A percentile compares a stretch with the other conserved stretches of the same genome.
Conservation (phyloP, 768 basidiomycete genomes). For the Mycena amicta region DNA sequence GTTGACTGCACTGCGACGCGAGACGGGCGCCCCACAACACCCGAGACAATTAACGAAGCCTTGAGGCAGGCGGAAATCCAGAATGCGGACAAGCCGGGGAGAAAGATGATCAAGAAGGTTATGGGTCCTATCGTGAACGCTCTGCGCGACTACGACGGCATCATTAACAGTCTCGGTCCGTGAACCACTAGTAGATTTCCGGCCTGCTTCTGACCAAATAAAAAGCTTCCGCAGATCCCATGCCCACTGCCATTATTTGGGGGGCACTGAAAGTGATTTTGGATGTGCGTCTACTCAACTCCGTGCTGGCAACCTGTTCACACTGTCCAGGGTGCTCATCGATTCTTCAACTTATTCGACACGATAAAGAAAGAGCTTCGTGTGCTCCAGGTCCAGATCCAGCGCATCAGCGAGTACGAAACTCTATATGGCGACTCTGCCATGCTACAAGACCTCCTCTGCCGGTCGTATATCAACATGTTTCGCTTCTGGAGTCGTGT, state of each 20-base stretch:
- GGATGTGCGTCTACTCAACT: slow-evolving; percentile 4
- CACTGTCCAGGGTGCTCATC: slow-evolving; percentile 14
- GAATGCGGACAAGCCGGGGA: not conserved
- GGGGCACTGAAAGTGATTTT: slow-evolving; percentile 16
- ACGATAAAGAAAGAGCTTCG: slow-evolving; percentile 22
- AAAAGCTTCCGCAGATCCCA: slow-evolving; percentile 8
- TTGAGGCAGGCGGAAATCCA: slow-evolving; percentile 11
- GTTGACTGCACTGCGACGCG: not conserved
- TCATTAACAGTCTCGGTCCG: slow-evolving; percentile 16
- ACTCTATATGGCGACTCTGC: slow-evolving; percentile 22
- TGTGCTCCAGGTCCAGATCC: slow-evolving; percentile 14
- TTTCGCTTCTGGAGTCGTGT: slow-evolving; percentile 28
- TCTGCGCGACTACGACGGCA: slow-evolving; percentile 7
- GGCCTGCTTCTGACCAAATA: not conserved
- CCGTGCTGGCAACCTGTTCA: not conserved
- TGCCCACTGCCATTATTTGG: slow-evolving; percentile 21
- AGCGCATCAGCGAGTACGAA: slow-evolving; percentile 19
- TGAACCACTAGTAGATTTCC: not conserved
- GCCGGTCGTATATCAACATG: slow-evolving; percentile 23
- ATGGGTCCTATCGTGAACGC: slow-evolving; percentile 11
- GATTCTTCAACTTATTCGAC: slow-evolving; percentile 24
- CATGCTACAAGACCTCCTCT: slow-evolving; percentile 15
- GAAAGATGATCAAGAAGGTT: slow-evolving; percentile 1
- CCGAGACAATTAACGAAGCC: slow-evolving; percentile 12
- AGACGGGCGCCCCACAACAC: not conserved